Percentiles rank a stretch among this genome's conserved stretches.
These are phyloP conservation scores for Spencermartinsiella europaea DNA, from an alignment of 805 yeast genomes.

Conservation along the genomic window DNA sequence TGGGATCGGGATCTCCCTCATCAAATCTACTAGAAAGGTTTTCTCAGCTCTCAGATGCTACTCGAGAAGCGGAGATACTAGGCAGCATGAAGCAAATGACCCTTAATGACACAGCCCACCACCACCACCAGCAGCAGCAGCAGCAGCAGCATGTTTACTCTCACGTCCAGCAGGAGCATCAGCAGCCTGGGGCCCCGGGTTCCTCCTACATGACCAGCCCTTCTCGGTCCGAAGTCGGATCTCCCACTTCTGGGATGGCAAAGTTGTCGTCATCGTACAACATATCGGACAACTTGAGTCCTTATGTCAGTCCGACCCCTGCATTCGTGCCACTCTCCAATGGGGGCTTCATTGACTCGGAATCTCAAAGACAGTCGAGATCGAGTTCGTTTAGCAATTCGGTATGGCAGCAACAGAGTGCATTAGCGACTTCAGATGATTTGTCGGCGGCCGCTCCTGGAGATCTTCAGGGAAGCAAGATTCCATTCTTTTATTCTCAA, in stretches of 20 bases:
- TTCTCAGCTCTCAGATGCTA: constrained; percentile 27
- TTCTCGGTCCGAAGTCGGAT: constrained; percentile 8
- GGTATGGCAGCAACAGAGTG: constrained; percentile 15
- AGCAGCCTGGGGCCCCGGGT: not conserved
- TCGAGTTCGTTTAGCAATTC: constrained; percentile 18
- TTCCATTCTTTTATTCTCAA: not conserved
- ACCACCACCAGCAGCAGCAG: not conserved
- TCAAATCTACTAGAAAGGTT: constrained; percentile 18
- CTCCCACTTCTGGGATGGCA: constrained; percentile 12
- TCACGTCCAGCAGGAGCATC: not conserved
- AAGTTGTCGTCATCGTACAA: constrained; percentile 3
- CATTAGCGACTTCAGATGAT: constrained; percentile 1
- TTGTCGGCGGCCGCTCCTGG: not conserved
- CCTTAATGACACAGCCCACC: not conserved
- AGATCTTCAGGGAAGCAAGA: not conserved
- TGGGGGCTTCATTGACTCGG: not conserved
- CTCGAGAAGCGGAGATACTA: constrained; percentile 29
- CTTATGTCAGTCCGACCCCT: constrained; percentile 16
- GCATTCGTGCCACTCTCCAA: constrained; percentile 8
- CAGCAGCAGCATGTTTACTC: not conserved
- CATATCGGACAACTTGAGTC: constrained; percentile 3
- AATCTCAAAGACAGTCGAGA: constrained; percentile 10
- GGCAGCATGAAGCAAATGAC: constrained; percentile 13
- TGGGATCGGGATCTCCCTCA: not conserved
- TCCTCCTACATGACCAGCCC: not conserved